phyloP scores from a whole-genome alignment of 495 filamentous ascomycete genomes.

The Lasiosphaeris hirsuta region DNA sequence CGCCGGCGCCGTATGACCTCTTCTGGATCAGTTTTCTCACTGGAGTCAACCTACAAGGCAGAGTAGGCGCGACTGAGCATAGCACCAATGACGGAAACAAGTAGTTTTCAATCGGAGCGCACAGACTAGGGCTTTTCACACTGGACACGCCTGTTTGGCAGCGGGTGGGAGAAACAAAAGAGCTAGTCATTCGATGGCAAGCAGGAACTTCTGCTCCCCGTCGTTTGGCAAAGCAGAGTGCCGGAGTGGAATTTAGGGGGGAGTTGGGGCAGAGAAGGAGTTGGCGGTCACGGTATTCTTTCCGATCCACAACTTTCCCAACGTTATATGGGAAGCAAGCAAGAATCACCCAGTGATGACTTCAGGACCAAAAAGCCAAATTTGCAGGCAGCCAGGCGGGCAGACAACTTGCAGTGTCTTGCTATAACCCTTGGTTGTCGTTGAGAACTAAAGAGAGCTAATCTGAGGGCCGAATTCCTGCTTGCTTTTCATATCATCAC shows the following conservation, averaged over 20 bases:
- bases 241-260: neutral
- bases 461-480: slow-evolving; percentile 49
- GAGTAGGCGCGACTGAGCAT: slow-evolving; percentile 18
- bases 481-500: slow-evolving; percentile 3
- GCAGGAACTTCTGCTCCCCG: neutral
- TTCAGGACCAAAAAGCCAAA: slow-evolving; percentile 60
- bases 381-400: slow-evolving; percentile 52
- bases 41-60: neutral
- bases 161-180: neutral
- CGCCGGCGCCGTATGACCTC: slow-evolving; percentile 6
- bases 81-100: slow-evolving; percentile 34
- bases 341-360: slow-evolving; percentile 51
- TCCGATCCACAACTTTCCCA: neutral
- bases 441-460: slow-evolving; percentile 61
- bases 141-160: neutral
- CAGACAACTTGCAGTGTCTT: too few relatives aligned
- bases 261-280: neutral
- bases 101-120: slow-evolving; percentile 61
- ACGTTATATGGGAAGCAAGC: slow-evolving; percentile 22
- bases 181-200: neutral
- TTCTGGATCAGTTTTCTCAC: neutral
- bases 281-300: slow-evolving; percentile 6
- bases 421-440: slow-evolving; percentile 39
- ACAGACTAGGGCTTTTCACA: neutral
- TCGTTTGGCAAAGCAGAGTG: too few relatives aligned